Evolutionary conservation across 768 basidiomycete species (phyloP).

Genomic region (Agrocybe pediades): DNA sequence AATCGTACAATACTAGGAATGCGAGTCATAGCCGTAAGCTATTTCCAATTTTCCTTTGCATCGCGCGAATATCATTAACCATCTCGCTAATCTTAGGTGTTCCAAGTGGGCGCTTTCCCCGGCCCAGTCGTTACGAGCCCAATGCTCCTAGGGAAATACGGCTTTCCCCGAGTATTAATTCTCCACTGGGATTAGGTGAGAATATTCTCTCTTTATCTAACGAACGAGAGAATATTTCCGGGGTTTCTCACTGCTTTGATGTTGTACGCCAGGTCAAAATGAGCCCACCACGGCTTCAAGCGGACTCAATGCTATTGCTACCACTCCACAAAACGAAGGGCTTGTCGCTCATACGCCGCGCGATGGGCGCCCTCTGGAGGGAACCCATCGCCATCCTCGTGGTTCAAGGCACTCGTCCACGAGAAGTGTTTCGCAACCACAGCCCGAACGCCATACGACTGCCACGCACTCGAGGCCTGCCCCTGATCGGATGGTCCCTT

Average conservation of each 20-base stretch:
- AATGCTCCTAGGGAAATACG: conserved; percentile 3
- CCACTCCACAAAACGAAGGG: too few relatives aligned
- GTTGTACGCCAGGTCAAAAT: too few relatives aligned
- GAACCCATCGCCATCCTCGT: not conserved
- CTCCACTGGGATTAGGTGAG: conserved; percentile 10
- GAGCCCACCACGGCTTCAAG: too few relatives aligned
- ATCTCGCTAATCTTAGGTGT: not conserved
- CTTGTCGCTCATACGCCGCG: too few relatives aligned
- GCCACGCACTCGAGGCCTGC: not conserved
- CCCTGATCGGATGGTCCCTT: not conserved
- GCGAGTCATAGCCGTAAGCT: not conserved
- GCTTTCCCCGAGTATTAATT: conserved; percentile 3
- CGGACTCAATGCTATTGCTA: too few relatives aligned
- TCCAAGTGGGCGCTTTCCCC: not conserved
- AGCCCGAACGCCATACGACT: not conserved
- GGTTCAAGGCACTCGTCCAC: not conserved
- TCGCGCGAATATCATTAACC: not conserved
- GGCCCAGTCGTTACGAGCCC: conserved; percentile 10
- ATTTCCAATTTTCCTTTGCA: not conserved
- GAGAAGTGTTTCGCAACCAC: not conserved
- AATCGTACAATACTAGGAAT: not conserved
- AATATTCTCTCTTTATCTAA: not conserved
- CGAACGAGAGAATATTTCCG: not conserved
- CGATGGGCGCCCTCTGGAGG: too few relatives aligned
- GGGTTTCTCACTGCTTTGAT: not conserved